Conservation (phyloP, 108 stramenopile species). For the Heterococcus sp. region DNA sequence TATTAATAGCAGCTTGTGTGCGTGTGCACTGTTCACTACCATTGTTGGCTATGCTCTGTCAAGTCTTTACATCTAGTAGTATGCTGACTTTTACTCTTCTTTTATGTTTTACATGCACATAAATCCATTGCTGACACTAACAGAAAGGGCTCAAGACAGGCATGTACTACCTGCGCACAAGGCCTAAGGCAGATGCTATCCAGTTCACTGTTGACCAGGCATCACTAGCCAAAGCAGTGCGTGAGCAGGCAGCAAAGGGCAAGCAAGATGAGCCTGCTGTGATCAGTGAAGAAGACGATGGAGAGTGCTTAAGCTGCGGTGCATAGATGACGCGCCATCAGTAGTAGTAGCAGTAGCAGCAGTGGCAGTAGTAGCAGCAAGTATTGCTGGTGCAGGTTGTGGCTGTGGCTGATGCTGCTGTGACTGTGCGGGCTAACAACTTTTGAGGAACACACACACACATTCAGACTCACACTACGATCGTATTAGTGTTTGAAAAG, state of each 20-base stretch:
- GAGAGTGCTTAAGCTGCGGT: constrained; percentile 45
- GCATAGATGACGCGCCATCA: no score
- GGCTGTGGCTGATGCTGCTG: no score
- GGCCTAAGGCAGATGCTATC: constrained; percentile 95
- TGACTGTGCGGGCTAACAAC: no score
- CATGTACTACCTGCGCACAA: constrained; percentile 97
- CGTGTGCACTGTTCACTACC: neutral
- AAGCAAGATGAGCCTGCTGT: neutral
- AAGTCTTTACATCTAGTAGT: neutral
- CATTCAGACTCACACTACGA: no score
- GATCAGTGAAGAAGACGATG: constrained; percentile 48
- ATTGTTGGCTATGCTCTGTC: neutral
- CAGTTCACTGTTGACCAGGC: constrained; percentile 59
- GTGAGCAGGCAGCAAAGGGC: neutral
- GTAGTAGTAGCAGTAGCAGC: no score
- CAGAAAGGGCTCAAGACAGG: constrained; percentile 73
- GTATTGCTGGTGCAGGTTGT: no score
- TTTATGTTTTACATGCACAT: neutral
- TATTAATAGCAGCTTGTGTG: neutral
- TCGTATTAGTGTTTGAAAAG: no score
- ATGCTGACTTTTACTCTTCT: neutral
- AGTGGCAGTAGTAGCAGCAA: no score
- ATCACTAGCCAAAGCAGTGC: constrained; percentile 26
- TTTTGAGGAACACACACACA: no score
- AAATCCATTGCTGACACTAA: neutral